Conservation (phyloP, 176 grass and related monocot species). For the Oryza rufipogon region DNA sequence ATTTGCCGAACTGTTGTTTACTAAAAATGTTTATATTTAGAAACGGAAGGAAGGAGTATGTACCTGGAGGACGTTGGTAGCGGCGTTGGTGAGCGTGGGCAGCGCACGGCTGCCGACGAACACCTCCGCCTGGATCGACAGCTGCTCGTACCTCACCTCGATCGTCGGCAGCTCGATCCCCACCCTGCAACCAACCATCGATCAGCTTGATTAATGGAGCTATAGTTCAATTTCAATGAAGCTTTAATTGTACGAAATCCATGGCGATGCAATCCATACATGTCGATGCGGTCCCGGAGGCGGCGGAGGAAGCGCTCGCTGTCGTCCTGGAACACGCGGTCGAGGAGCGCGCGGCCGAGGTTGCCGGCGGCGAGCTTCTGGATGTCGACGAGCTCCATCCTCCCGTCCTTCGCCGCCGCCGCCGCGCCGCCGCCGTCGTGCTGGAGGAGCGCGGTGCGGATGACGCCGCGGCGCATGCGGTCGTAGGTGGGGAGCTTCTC, state of each 20-base stretch:
- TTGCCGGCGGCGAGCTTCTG: constrained; percentile 33
- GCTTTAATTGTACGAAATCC: no score
- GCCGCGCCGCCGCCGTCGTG: background rate
- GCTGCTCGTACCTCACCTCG: constrained; percentile 68
- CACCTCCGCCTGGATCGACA: constrained; percentile 56
- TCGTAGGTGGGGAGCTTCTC: constrained; percentile 98
- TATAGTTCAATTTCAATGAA: no score
- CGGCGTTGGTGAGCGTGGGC: constrained; percentile 69
- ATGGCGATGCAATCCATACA: constrained; percentile 20
- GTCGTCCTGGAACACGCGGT: constrained; percentile 70
- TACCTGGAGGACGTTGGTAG: constrained; percentile 61
- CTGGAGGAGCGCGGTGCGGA: constrained; percentile 35
- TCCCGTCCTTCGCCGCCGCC: background rate
- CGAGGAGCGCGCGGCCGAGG: constrained; percentile 30
- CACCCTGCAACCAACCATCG: constrained; percentile 42
- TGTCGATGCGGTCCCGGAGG: constrained; percentile 61
- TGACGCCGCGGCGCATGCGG: constrained; percentile 64
- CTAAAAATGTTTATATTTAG: no score
- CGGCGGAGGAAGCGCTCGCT: constrained; percentile 63
- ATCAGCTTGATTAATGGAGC: no score
- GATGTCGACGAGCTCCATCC: constrained; percentile 54
- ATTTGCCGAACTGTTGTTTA: no score
- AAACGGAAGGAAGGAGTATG: no score
- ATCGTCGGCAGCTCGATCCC: constrained; percentile 74
- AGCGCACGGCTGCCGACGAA: constrained; percentile 49